Percentiles rank a stretch among this genome's conserved stretches.
phyloP scores from a whole-genome alignment of 176 grass and related monocot genomes.

The Aegilops umbellulata region DNA sequence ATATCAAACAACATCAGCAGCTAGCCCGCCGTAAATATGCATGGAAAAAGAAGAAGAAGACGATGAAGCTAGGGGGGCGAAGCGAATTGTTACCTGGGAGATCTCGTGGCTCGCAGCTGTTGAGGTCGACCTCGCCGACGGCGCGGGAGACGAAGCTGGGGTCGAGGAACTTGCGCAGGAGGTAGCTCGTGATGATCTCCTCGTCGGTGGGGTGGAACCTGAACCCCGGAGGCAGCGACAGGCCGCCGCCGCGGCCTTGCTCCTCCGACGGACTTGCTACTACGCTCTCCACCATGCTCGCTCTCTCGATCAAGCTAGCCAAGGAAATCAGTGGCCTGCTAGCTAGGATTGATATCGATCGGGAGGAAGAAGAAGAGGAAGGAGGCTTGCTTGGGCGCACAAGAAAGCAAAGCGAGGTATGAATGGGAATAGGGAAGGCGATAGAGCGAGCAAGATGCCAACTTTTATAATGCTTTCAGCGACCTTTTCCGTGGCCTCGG shows the following conservation, averaged over 20 bases:
- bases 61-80: neutral
- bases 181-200: conserved; percentile 54
- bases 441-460: neutral
- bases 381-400: conserved; percentile 5
- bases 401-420: conserved; percentile 5
- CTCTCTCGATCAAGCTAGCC: neutral
- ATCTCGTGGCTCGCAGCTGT: conserved; percentile 19
- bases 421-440: conserved; percentile 24
- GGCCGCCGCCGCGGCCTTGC: neutral
- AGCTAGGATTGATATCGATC: neutral
- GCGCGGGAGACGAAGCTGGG: conserved; percentile 38
- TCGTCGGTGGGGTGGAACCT: conserved; percentile 58
- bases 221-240: conserved; percentile 55
- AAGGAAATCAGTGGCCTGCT: neutral
- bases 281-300: conserved; percentile 14
- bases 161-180: conserved; percentile 39
- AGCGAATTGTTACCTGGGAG: neutral
- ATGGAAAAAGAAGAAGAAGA: neutral
- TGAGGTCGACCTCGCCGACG: conserved; percentile 25
- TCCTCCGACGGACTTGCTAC: conserved; percentile 15
- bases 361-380: neutral
- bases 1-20: conserved; percentile 2
- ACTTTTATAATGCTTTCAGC: conserved; percentile 29
- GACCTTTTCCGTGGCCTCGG: neutral
- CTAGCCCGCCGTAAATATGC: neutral